Conservation (phyloP, 495 filamentous ascomycete genomes). For the Penicillium alfredii region DNA sequence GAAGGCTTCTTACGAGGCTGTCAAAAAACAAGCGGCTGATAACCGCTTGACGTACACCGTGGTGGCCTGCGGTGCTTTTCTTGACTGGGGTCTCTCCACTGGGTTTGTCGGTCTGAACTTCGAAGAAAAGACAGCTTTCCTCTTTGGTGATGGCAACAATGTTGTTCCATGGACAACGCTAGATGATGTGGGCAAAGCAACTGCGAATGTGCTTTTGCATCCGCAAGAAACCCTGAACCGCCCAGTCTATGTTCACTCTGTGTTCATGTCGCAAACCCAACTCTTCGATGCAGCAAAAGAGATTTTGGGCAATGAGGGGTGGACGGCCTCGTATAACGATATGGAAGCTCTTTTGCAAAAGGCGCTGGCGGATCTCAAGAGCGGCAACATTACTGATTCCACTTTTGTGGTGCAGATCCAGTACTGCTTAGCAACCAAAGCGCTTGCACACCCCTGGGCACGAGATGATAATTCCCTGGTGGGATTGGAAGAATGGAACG, state of each 20-base stretch:
- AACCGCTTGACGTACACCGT: constrained; percentile 15
- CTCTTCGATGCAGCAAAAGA: constrained; percentile 7
- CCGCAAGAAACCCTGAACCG: constrained; percentile 15
- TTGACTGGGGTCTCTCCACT: constrained; percentile 17
- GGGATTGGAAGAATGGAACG: constrained; percentile 10
- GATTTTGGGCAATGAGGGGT: constrained; percentile 9
- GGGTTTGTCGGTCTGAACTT: constrained; percentile 15
- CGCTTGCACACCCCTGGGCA: constrained; percentile 16
- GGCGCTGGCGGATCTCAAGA: constrained; percentile 13
- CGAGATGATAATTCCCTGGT: constrained; percentile 16
- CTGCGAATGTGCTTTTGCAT: constrained; percentile 15
- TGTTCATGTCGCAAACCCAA: constrained; percentile 15
- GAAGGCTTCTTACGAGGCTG: constrained; percentile 15
- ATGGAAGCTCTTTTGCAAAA: constrained; percentile 13
- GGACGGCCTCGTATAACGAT: constrained; percentile 7
- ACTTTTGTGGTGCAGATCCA: constrained; percentile 17
- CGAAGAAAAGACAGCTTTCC: constrained; percentile 5
- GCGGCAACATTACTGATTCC: constrained; percentile 10
- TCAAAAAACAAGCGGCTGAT: constrained; percentile 13
- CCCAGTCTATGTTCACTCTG: constrained; percentile 17
- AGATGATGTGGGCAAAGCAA: constrained; percentile 14
- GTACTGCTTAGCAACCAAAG: constrained; percentile 15
- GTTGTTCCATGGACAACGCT: constrained; percentile 20
- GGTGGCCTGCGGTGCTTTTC: constrained; percentile 14
- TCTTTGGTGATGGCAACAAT: constrained; percentile 19